Conservation (phyloP, 495 filamentous ascomycete species). For the Aspergillus heteromorphus region DNA sequence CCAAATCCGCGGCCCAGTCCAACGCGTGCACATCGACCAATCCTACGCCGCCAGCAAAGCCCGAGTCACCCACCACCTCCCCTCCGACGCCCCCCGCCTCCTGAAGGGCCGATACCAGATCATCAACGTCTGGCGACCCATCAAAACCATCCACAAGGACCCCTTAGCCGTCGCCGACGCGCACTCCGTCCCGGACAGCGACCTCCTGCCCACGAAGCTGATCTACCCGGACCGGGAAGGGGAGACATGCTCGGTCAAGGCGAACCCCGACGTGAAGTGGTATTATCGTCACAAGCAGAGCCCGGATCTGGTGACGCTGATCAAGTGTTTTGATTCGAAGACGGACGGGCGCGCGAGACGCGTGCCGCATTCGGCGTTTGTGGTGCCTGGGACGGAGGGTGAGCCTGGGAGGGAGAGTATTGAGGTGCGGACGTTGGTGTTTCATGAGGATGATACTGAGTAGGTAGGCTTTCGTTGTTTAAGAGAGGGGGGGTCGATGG, state of each 20-base stretch:
- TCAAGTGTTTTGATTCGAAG: constrained; percentile 71
- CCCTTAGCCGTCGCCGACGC: constrained; percentile 59
- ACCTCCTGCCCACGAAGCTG: constrained; percentile 41
- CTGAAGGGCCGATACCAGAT: constrained; percentile 64
- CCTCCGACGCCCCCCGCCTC: constrained; percentile 55
- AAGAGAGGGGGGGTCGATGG: not conserved
- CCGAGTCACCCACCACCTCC: constrained; percentile 57
- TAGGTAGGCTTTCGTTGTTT: constrained; percentile 11
- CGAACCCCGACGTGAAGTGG: constrained; percentile 43
- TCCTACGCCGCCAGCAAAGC: constrained; percentile 53
- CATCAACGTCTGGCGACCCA: constrained; percentile 77
- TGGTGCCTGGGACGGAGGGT: constrained; percentile 44
- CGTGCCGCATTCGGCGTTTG: constrained; percentile 61
- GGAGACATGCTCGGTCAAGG: constrained; percentile 40
- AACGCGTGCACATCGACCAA: constrained; percentile 69
- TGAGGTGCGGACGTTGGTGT: constrained; percentile 56
- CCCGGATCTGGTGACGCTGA: constrained; percentile 57
- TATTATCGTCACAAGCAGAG: constrained; percentile 48
- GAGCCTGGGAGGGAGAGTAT: constrained; percentile 56
- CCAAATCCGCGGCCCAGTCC: constrained; percentile 54
- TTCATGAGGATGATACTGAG: constrained; percentile 44
- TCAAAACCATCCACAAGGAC: constrained; percentile 57
- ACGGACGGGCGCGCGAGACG: constrained; percentile 46
- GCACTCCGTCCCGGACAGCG: constrained; percentile 37
- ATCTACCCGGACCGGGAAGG: constrained; percentile 47